Conservation (phyloP, 108 stramenopile genomes). For the Stephanodiscus minutulus region DNA sequence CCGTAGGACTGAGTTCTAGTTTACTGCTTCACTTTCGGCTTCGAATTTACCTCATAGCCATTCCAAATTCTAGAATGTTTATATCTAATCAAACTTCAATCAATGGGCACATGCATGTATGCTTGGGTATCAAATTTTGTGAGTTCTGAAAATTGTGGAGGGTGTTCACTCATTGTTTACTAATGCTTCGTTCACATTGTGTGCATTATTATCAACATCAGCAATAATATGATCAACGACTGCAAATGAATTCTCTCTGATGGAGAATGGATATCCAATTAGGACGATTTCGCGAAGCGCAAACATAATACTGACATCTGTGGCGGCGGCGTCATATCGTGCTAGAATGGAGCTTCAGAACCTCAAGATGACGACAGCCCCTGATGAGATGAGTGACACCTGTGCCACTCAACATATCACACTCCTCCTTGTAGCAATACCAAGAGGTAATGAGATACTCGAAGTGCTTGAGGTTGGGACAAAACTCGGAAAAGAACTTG, state of each 20-base stretch:
- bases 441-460: slow-evolving; percentile 2
- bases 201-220: too few species aligned
- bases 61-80: too few species aligned
- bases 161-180: too few species aligned
- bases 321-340: background rate
- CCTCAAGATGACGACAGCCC: slow-evolving; percentile 25
- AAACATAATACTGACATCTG: background rate
- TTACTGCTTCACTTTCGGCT: too few species aligned
- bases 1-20: too few species aligned
- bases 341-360: slow-evolving; percentile 23
- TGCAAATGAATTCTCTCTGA: slow-evolving; percentile 11
- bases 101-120: too few species aligned
- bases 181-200: too few species aligned
- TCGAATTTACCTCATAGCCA: too few species aligned
- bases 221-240: background rate
- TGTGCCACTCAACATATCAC: slow-evolving; percentile 5
- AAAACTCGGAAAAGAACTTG: slow-evolving; percentile 6
- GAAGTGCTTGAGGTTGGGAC: slow-evolving; percentile 26
- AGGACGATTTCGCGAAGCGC: slow-evolving; percentile 23
- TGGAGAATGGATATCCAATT: slow-evolving; percentile 13
- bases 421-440: background rate
- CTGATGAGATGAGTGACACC: slow-evolving; percentile 19
- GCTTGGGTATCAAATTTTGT: too few species aligned
- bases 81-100: too few species aligned
- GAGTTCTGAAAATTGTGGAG: too few species aligned